Evolutionary conservation across 1,139 yeast genomes (phyloP), one percentile per base, ranked within the genome.

Genomic region (Geotrichum reessii): DNA sequence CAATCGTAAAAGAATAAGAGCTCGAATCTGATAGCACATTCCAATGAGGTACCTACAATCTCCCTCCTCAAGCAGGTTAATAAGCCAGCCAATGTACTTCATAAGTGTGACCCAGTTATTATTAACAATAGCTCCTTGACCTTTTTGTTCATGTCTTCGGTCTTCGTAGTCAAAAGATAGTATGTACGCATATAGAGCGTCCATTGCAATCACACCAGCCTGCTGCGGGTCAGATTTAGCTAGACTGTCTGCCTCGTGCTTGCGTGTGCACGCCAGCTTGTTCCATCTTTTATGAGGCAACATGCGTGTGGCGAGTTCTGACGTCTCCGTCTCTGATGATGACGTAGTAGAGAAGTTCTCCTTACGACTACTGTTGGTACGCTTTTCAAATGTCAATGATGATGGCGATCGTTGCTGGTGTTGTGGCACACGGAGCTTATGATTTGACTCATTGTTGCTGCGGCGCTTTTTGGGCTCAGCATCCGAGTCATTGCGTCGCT

Each of bases 81-180:
- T 64, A 44, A 70, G 55, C 55, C 68, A 64, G 11, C 66, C 64
- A 24, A 73, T 63, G 57, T 65, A 74, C 11, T 74, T 75, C 7
- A 71, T 61, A 27, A 75, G 64, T 0, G 44, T 37, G 76, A 68
- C 19, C 44, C 44, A 37, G 21, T 37, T 37, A 19, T 37, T 37
- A 17, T 37, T 37, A 37, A 37, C 44, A 9, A 60, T 52, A 78
- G 78, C 75, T 11, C 73, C 67, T 22, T 67, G 66, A 27, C 69
- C 66, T 17, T 67, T 67, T 1, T 69, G 67, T 3, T 37, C 19
- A 14, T 8, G 44, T 19, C 44, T 37, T 37, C 44, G 44, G 8
- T 75, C 78, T 52, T 74, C 77, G 59, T 70, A 74, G 58, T 74
- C 75, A 61, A 75, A 75, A 6, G 72, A 77, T 4, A 74, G 67